Conservation (phyloP, 148 eudicot genomes). For the Vaccinium darrowii region DNA sequence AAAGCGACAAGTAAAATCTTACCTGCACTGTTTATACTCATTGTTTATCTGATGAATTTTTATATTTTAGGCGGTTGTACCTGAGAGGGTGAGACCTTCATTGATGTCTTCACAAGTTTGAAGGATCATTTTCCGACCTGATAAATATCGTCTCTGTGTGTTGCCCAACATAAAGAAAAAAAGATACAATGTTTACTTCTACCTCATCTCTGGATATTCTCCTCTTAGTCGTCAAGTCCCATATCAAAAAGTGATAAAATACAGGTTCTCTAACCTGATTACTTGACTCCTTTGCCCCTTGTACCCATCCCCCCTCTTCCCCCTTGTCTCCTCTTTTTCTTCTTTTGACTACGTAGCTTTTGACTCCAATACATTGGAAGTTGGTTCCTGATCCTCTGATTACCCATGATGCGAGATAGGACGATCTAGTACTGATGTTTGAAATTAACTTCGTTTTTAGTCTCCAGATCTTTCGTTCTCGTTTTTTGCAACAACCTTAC, state of each 20-base stretch:
- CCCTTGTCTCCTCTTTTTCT: background rate
- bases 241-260: background rate
- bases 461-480: background rate
- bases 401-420: background rate
- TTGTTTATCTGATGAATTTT: background rate
- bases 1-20: background rate
- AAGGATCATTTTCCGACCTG: background rate
- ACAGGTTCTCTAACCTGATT: background rate
- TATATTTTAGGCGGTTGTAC: background rate
- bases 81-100: background rate
- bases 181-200: background rate
- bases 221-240: background rate
- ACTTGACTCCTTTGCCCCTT: background rate
- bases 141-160: background rate
- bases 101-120: background rate
- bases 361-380: background rate
- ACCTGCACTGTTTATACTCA: background rate
- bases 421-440: background rate
- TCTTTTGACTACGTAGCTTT: background rate
- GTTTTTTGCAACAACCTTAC: background rate
- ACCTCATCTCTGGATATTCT: background rate
- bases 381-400: background rate
- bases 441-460: background rate
- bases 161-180: background rate
- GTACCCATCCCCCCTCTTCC: too few relatives aligned